Evolutionary conservation across 1,284 basidiomycete genomes (phyloP).

Genomic region (Polyporus tsugae): DNA sequence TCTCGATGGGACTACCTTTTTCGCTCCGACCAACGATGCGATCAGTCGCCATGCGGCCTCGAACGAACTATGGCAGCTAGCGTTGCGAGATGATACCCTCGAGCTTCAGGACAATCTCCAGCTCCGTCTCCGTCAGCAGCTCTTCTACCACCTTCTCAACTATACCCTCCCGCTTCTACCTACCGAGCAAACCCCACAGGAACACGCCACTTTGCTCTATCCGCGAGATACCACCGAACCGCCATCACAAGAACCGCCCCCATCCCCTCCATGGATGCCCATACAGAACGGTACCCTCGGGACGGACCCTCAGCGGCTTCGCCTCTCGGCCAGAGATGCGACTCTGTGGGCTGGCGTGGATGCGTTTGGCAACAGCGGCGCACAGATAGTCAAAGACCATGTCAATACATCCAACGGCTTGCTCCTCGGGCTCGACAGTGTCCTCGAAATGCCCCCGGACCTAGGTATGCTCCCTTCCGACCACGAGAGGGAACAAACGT

Average conservation of each 20-base stretch:
- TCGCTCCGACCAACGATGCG: constrained; percentile 96
- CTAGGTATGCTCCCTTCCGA: constrained; percentile 60
- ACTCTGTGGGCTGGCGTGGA: constrained; percentile 74
- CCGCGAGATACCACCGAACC: constrained; percentile 64
- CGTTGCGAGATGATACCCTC: constrained; percentile 48
- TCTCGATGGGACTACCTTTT: constrained; percentile 85
- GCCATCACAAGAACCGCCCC: constrained; percentile 71
- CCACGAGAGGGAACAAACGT: constrained; percentile 4
- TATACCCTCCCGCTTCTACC: constrained; percentile 70
- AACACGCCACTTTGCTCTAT: constrained; percentile 75
- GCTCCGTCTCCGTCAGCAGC: constrained; percentile 84
- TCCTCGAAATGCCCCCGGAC: constrained; percentile 81
- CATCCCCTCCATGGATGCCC: constrained; percentile 87
- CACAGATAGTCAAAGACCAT: constrained; percentile 60
- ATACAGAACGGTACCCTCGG: constrained; percentile 84
- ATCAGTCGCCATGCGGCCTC: constrained; percentile 61
- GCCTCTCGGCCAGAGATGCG: constrained; percentile 62
- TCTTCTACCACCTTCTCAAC: constrained; percentile 96
- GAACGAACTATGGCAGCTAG: constrained; percentile 57
- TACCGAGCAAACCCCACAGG: constrained; percentile 45
- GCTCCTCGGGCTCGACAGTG: constrained; percentile 77
- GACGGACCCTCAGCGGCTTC: constrained; percentile 83
- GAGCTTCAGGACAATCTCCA: constrained; percentile 82
- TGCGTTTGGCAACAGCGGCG: constrained; percentile 75
- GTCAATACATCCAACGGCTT: constrained; percentile 79